Conservation (phyloP, 2,329 filamentous ascomycete species). For the Fusarium torulosum region DNA sequence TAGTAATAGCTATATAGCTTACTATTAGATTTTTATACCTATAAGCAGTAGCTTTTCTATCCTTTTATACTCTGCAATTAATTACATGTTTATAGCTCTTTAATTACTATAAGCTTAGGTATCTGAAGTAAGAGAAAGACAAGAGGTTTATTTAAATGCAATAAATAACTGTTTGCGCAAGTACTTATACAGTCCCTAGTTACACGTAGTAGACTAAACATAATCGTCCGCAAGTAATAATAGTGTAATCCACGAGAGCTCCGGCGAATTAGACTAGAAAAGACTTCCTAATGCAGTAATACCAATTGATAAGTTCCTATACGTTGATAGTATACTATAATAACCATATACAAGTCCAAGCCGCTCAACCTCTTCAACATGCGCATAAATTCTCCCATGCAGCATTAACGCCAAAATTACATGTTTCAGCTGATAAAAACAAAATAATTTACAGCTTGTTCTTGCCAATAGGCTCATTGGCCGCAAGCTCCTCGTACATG, state of each 20-base stretch:
- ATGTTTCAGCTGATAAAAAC: slow-evolving; percentile 1
- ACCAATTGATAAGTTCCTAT: not conserved
- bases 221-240: not conserved
- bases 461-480: slow-evolving; percentile 32
- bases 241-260: not conserved
- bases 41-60: too few species aligned
- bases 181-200: not conserved
- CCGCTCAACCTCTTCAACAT: slow-evolving; percentile 20
- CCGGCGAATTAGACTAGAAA: not conserved
- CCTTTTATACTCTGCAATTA: too few species aligned
- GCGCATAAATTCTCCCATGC: slow-evolving; percentile 6
- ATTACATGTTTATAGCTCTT: too few species aligned
- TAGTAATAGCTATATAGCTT: not conserved
- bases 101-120: too few species aligned
- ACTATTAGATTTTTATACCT: too few species aligned
- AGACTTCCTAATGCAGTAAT: not conserved
- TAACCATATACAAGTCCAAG: slow-evolving; percentile 27
- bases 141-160: not conserved
- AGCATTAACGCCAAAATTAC: slow-evolving; percentile 20
- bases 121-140: too few species aligned
- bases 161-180: not conserved
- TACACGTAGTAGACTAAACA: not conserved
- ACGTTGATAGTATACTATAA: slow-evolving; percentile 15
- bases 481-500: slow-evolving; percentile 67
- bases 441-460: slow-evolving; percentile 45